phyloP scores from a whole-genome alignment of 768 basidiomycete species.

The Paxillus involutus region DNA sequence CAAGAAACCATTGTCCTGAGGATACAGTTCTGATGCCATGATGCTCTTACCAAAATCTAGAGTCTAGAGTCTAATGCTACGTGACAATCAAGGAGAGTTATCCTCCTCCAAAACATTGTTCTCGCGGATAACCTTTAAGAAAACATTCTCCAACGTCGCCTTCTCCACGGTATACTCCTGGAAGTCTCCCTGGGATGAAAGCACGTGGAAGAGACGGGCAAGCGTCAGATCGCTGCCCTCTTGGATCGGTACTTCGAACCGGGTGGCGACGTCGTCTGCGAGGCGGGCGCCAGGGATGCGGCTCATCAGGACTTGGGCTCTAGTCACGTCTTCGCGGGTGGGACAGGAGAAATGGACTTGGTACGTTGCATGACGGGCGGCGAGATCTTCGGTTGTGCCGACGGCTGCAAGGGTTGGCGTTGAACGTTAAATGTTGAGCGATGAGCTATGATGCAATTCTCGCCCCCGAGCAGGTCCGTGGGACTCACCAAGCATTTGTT shows the following conservation, averaged over 20 bases:
- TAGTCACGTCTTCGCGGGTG: constrained; percentile 56
- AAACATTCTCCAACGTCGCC: constrained; percentile 69
- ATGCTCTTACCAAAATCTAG: constrained; percentile 4
- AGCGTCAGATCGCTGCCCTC: constrained; percentile 40
- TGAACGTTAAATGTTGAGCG: background rate
- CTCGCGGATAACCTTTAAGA: constrained; percentile 66
- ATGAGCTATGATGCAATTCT: background rate
- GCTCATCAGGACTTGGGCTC: constrained; percentile 61
- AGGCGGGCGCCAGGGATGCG: constrained; percentile 60
- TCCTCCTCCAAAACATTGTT: constrained; percentile 58
- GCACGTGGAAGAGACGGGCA: constrained; percentile 55
- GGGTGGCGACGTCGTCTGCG: constrained; percentile 73
- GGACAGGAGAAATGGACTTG: constrained; percentile 75
- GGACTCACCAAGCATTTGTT: constrained; percentile 59
- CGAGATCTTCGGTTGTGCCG: constrained; percentile 63
- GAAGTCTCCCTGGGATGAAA: constrained; percentile 53
- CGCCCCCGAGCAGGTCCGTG: background rate
- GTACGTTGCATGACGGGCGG: constrained; percentile 68
- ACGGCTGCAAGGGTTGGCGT: constrained; percentile 44
- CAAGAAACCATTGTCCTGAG: background rate
- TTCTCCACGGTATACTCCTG: constrained; percentile 72
- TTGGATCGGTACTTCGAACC: constrained; percentile 67
- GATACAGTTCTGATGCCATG: background rate
- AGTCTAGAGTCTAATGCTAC: constrained; percentile 10
- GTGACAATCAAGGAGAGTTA: constrained; percentile 1